Conservation (phyloP, 345 rosid genomes). For the Arabis hirsuta region DNA sequence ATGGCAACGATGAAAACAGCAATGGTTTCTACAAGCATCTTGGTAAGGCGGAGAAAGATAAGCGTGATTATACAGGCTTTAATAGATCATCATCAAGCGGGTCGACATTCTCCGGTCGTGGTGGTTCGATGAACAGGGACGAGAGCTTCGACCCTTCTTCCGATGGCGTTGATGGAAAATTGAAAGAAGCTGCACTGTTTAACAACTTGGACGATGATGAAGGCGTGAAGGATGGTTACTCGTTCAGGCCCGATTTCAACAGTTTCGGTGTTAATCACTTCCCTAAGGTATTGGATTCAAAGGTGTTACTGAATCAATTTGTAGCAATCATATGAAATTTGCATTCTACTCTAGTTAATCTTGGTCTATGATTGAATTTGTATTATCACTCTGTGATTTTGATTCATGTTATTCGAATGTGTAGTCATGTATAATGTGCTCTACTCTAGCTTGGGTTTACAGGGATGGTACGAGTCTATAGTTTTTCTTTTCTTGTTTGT, state of each 20-base stretch:
- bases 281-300: slow-evolving; percentile 44
- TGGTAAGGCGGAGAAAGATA: slow-evolving; percentile 42
- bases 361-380: slow-evolving; percentile 7
- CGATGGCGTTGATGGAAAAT: slow-evolving; percentile 57
- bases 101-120: slow-evolving; percentile 25
- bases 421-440: background rate
- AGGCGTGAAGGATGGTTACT: slow-evolving; percentile 38
- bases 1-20: slow-evolving; percentile 34
- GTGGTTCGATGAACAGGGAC: slow-evolving; percentile 1
- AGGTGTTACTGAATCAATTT: background rate
- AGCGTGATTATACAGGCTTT: slow-evolving; percentile 29
- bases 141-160: slow-evolving; percentile 44
- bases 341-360: background rate
- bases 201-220: slow-evolving; percentile 47
- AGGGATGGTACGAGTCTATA: background rate
- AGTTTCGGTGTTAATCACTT: slow-evolving; percentile 36
- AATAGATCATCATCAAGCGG: slow-evolving; percentile 11
- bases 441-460: background rate
- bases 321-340: background rate
- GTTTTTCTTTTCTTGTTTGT: slow-evolving; percentile 1
- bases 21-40: slow-evolving; percentile 48
- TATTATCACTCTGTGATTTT: slow-evolving; percentile 20
- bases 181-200: slow-evolving; percentile 52
- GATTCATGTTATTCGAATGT: slow-evolving; percentile 14
- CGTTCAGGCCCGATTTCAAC: slow-evolving; percentile 51